A percentile compares a stretch with the other conserved stretches of the same genome.
Evolutionary conservation across 345 rosid genomes (phyloP).

Genomic region (Eucalyptus fibrosa): DNA sequence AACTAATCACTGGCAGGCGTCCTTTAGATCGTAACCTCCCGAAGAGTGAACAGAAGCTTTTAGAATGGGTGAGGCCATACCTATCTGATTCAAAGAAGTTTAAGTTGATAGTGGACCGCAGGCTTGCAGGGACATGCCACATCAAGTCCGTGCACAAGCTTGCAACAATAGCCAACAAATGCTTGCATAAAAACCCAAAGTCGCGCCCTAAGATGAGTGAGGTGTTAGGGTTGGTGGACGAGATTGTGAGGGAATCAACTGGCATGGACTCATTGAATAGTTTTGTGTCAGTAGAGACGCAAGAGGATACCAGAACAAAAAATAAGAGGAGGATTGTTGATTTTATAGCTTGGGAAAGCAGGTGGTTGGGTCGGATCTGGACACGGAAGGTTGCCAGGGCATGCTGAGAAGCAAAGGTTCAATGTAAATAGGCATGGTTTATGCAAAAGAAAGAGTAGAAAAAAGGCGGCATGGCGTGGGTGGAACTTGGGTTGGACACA

Average conservation of each 20-base stretch:
- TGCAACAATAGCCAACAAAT: conserved; percentile 55
- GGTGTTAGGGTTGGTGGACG: conserved; percentile 58
- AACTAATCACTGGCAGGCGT: conserved; percentile 79
- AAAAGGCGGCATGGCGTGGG: neutral
- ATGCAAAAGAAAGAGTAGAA: neutral
- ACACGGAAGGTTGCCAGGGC: conserved; percentile 29
- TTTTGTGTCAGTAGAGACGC: neutral
- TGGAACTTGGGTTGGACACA: neutral
- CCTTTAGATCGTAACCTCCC: conserved; percentile 79
- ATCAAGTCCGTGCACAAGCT: conserved; percentile 49
- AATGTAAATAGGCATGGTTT: neutral
- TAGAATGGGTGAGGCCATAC: conserved; percentile 81
- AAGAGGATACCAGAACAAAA: neutral
- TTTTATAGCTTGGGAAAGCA: conserved; percentile 17
- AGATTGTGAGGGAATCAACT: conserved; percentile 29
- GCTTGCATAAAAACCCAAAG: conserved; percentile 63
- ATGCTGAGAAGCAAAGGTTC: conserved; percentile 9
- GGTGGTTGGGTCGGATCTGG: conserved; percentile 33
- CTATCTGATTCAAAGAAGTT: conserved; percentile 49
- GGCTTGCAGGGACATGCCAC: conserved; percentile 42
- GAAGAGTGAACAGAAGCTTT: conserved; percentile 68
- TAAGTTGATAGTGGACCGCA: conserved; percentile 47
- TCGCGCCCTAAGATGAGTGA: conserved; percentile 88
- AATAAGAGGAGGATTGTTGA: neutral
- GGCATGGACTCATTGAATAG: conserved; percentile 21